phyloP scores from a whole-genome alignment of 116 monocot species.

The Cymodocea nodosa region DNA sequence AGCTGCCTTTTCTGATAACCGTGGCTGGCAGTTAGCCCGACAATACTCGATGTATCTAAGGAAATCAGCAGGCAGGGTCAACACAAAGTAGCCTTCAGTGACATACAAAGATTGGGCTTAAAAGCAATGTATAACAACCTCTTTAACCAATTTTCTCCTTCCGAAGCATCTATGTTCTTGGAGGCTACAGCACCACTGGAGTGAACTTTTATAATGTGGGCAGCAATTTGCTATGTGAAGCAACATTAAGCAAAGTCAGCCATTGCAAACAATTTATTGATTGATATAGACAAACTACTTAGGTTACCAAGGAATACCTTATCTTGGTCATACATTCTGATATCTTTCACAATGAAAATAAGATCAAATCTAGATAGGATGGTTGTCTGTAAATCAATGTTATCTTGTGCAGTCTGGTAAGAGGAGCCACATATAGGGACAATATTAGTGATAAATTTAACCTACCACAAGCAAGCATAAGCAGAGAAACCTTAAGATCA shows the following conservation, averaged over 20 bases:
- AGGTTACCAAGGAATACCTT: constrained; percentile 28
- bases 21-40: constrained; percentile 53
- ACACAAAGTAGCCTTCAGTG: no score
- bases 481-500: constrained; percentile 69
- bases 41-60: constrained; percentile 43
- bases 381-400: constrained; percentile 96
- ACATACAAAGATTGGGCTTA: not conserved
- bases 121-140: constrained; percentile 26
- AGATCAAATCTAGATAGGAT: constrained; percentile 99
- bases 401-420: constrained; percentile 94
- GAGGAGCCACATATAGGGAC: not conserved
- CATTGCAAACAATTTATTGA: not conserved
- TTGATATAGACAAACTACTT: not conserved
- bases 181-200: constrained; percentile 69
- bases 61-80: not conserved
- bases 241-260: not conserved
- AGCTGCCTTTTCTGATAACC: constrained; percentile 85
- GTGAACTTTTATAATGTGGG: constrained; percentile 94
- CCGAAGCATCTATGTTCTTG: constrained; percentile 35
- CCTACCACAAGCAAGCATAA: not conserved
- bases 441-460: not conserved
- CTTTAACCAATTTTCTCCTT: constrained; percentile 96
- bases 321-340: constrained; percentile 75
- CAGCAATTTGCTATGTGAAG: constrained; percentile 57
- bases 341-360: constrained; percentile 98